phyloP scores from a whole-genome alignment of 305 asterid species.

The Ajuga reptans region DNA sequence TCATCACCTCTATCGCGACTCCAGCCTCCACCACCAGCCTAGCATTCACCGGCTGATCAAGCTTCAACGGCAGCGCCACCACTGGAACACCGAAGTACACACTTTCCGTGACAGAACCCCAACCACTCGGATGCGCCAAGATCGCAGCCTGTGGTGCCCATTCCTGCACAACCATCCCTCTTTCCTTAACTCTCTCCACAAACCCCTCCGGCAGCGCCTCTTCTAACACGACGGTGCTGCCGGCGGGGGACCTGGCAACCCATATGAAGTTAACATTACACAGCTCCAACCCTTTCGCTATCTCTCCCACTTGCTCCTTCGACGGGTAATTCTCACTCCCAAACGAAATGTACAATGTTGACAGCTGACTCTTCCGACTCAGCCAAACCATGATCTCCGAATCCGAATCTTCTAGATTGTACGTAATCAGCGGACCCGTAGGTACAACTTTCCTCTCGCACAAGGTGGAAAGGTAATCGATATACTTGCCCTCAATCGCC shows the following conservation, averaged over 20 bases:
- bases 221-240: not conserved
- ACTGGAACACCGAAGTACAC: slow-evolving; percentile 20
- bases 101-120: slow-evolving; percentile 21
- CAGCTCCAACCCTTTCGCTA: slow-evolving; percentile 27
- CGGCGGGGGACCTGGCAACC: slow-evolving; percentile 19
- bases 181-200: not conserved
- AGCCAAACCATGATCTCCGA: slow-evolving; percentile 21
- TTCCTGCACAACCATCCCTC: not conserved
- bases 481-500: slow-evolving; percentile 28
- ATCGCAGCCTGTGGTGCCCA: slow-evolving; percentile 24
- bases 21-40: slow-evolving; percentile 17
- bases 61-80: slow-evolving; percentile 8
- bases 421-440: slow-evolving; percentile 22
- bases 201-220: slow-evolving; percentile 13
- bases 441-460: slow-evolving; percentile 17
- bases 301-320: not conserved
- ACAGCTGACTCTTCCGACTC: not conserved
- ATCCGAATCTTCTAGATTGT: slow-evolving; percentile 1
- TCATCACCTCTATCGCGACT: not conserved
- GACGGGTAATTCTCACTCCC: slow-evolving; percentile 22
- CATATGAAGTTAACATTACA: slow-evolving; percentile 23
- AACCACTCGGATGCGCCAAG: slow-evolving; percentile 11
- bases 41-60: slow-evolving; percentile 20
- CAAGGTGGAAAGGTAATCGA: slow-evolving; percentile 24
- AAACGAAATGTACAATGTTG: slow-evolving; percentile 26